Evolutionary conservation across 73 alveolate species (phyloP).

Genomic region (Symbiodinium natans): DNA sequence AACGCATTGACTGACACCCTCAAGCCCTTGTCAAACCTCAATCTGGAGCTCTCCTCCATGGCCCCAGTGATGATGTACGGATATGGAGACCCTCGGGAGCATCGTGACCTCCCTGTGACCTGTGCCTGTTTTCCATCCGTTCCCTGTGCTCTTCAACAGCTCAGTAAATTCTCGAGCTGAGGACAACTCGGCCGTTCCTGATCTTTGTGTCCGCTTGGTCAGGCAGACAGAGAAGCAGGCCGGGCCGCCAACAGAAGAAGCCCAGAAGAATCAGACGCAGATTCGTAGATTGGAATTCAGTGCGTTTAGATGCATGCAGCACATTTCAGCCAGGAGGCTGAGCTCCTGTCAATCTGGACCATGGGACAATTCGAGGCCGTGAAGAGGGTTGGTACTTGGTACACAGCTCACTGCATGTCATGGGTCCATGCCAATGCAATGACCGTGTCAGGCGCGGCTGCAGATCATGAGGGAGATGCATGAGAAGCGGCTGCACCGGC

Average conservation of each 20-base stretch:
- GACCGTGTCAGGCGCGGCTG: constrained; percentile 23
- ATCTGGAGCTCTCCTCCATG: constrained; percentile 55
- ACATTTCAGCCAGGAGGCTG: background rate
- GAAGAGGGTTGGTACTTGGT: no score
- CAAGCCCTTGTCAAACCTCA: constrained; percentile 43
- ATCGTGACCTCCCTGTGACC: background rate
- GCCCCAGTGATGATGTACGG: constrained; percentile 90
- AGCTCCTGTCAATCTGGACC: constrained; percentile 55
- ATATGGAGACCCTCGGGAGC: constrained; percentile 27
- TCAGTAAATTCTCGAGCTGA: background rate
- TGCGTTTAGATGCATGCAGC: no score
- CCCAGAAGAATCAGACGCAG: no score
- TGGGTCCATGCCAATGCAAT: no score
- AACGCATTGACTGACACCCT: constrained; percentile 36
- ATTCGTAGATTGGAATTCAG: background rate
- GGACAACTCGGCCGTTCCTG: constrained; percentile 81
- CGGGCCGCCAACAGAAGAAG: no score
- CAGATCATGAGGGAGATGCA: constrained; percentile 70
- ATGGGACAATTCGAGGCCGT: constrained; percentile 70
- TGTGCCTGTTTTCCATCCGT: no score
- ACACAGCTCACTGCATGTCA: no score
- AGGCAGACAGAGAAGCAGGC: background rate
- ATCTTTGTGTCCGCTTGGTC: constrained; percentile 61
- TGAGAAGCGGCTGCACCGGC: constrained; percentile 53
- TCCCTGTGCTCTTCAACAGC: no score